phyloP scores from a whole-genome alignment of 140 eudicot genomes.

The Stevia rebaudiana region DNA sequence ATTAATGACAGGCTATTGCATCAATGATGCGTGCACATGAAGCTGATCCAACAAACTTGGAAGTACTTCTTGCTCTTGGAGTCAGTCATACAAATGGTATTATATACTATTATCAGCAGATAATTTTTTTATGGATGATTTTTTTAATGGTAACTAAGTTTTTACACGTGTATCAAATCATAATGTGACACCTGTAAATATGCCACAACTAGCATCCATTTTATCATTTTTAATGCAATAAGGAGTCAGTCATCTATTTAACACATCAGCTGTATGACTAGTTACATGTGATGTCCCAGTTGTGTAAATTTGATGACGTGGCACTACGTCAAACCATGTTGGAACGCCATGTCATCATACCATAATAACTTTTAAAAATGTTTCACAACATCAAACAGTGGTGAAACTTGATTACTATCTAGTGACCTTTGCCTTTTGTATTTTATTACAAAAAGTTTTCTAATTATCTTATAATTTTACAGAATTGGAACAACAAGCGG shows the following conservation, averaged over 20 bases:
- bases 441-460: neutral
- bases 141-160: neutral
- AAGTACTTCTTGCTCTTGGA: constrained; percentile 97
- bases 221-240: neutral
- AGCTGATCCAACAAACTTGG: constrained; percentile 84
- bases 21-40: constrained; percentile 98
- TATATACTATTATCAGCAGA: neutral
- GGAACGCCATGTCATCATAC: neutral
- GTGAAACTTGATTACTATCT: neutral
- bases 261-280: neutral
- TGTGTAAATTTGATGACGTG: neutral
- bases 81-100: constrained; percentile 97
- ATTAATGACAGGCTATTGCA: constrained; percentile 69
- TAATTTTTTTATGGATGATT: neutral
- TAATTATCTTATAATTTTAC: constrained; percentile 15
- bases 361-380: neutral
- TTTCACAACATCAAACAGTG: neutral
- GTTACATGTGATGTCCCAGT: neutral
- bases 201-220: neutral
- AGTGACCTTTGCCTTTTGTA: neutral
- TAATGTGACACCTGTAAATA: neutral
- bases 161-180: neutral
- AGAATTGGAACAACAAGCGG: constrained; percentile 96
- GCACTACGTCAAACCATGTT: neutral
- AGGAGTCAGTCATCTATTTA: neutral